These are phyloP conservation scores for Paracamarosporium sp. DNA, from an alignment of 2,329 filamentous ascomycete genomes.

Conservation along the genomic window DNA sequence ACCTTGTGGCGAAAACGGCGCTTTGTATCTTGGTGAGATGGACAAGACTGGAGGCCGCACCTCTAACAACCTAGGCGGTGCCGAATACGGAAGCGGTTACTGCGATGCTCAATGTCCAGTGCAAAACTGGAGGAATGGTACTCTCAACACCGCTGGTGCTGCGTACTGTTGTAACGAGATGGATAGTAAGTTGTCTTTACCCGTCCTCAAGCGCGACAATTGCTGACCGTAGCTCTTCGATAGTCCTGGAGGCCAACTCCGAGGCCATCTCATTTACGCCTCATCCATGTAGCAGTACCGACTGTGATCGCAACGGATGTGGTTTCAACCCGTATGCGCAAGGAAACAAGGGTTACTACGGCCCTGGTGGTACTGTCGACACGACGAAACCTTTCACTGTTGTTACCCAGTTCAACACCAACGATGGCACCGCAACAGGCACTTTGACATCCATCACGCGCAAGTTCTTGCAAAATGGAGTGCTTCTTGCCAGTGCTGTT, in stretches of 20 bases:
- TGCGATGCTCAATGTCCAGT: slow-evolving; percentile 21
- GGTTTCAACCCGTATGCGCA: slow-evolving; percentile 64
- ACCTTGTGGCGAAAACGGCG: slow-evolving; percentile 60
- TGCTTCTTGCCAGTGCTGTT: not conserved
- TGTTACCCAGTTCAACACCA: slow-evolving; percentile 54
- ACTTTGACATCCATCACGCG: slow-evolving; percentile 54
- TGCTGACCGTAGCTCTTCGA: not conserved
- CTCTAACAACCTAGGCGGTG: slow-evolving; percentile 53
- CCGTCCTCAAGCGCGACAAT: slow-evolving; percentile 7
- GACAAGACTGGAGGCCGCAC: slow-evolving; percentile 65
- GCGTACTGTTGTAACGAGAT: slow-evolving; percentile 66
- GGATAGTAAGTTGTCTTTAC: slow-evolving; percentile 52
- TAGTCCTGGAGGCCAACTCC: slow-evolving; percentile 70
- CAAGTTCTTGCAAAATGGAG: slow-evolving; percentile 36
- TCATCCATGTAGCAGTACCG: slow-evolving; percentile 63
- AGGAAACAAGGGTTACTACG: slow-evolving; percentile 68
- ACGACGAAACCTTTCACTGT: slow-evolving; percentile 51
- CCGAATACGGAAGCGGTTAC: slow-evolving; percentile 58
- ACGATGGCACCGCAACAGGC: slow-evolving; percentile 30
- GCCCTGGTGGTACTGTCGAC: slow-evolving; percentile 55
- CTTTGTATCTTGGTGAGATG: slow-evolving; percentile 70
- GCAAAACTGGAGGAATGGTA: slow-evolving; percentile 4
- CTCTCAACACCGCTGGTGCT: slow-evolving; percentile 47
- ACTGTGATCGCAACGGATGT: slow-evolving; percentile 70
- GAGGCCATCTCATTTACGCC: slow-evolving; percentile 67